A percentile compares a stretch with the other conserved stretches of the same genome.
phyloP scores from a whole-genome alignment of 2,329 filamentous ascomycete species.

The Neofusicoccum cordaticola region DNA sequence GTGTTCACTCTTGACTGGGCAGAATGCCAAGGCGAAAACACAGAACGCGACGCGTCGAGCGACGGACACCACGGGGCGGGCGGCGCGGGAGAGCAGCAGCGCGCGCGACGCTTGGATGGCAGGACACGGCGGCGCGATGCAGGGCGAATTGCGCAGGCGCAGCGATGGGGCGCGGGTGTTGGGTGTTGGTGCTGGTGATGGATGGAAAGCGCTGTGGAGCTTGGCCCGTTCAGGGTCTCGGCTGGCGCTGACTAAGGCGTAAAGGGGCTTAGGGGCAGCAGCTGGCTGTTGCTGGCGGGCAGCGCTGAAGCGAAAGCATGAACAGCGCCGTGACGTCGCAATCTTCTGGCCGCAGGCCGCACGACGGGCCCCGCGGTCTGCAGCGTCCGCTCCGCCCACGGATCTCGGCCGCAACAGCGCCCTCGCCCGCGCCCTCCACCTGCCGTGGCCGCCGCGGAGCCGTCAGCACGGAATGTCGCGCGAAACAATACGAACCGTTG shows the following conservation, averaged over 20 bases:
- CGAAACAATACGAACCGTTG: constrained; percentile 1
- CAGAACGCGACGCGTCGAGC: constrained; percentile 12
- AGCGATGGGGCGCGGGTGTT: not conserved
- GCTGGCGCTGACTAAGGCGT: constrained; percentile 2
- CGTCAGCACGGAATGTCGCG: not conserved
- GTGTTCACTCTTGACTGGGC: constrained; percentile 6
- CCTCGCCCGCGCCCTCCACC: not conserved
- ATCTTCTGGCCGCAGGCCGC: not conserved
- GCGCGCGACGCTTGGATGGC: not conserved
- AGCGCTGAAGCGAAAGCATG: not conserved
- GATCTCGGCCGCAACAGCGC: not conserved
- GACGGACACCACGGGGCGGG: not conserved
- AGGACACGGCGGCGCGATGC: not conserved
- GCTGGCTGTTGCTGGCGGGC: not conserved
- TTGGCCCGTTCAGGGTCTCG: constrained; percentile 1
- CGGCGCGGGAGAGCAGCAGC: not conserved
- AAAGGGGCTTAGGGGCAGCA: constrained; percentile 11
- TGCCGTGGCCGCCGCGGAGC: not conserved
- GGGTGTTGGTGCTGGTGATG: not conserved
- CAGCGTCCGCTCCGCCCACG: not conserved
- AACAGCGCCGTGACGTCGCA: constrained; percentile 7
- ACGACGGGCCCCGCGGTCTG: not conserved
- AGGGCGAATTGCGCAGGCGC: not conserved
- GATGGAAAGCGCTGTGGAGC: constrained; percentile 1
- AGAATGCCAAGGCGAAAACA: constrained; percentile 15